Base-by-base conservation (phyloP, 2,329 filamentous ascomycete species). In the Fusarium scirpi region DNA sequence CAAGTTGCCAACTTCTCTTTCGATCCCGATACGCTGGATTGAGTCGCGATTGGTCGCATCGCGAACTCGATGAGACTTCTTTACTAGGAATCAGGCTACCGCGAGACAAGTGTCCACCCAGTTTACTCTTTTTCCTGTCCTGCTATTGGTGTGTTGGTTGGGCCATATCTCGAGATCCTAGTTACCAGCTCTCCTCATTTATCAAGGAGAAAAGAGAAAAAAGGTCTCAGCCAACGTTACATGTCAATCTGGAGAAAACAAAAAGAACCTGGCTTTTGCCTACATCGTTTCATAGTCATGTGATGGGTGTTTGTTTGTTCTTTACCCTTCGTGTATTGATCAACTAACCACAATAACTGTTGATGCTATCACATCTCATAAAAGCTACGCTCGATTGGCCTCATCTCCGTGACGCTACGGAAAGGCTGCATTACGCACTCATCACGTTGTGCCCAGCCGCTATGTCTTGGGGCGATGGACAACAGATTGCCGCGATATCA, bases 361-460 rank as follows among this genome's bases (percentile, higher is more conserved):
- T 43, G 43, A 44, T 30, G 32, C 62, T 70, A 61, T 74, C 72
- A 75, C 53, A 74, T 69, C 54, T 74, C 70, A 73, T 20, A 71
- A 71, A 64, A 70, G n/a, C 22, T 6, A 44, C 9, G 62, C 69
- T 65, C 61, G 41, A 64, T 58, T 51, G 25, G 15, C 40, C 15
- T 34, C 49, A 43, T 44, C 41, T 45, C 56, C 43, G 55, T 58
- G 58, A 58, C 71, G 64, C 73, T 74, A 74, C 27, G 54, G 40
- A 34, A 53, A 38, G 46, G 52, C 47, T 71, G 64, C 68, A 69
- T 43, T 24, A 25, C 38, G n/a, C 49, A 38, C 59, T 46, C 43
- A 49, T 62, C 46, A 56, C 43, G 38, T 52, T 53, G 30, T 32
- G 30, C 20, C 41, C 9, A 67, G 25, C 41, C 44, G 24, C 40